Evolutionary conservation across 1,284 basidiomycete genomes (phyloP).

Genomic region (Trichosporon sp.): DNA sequence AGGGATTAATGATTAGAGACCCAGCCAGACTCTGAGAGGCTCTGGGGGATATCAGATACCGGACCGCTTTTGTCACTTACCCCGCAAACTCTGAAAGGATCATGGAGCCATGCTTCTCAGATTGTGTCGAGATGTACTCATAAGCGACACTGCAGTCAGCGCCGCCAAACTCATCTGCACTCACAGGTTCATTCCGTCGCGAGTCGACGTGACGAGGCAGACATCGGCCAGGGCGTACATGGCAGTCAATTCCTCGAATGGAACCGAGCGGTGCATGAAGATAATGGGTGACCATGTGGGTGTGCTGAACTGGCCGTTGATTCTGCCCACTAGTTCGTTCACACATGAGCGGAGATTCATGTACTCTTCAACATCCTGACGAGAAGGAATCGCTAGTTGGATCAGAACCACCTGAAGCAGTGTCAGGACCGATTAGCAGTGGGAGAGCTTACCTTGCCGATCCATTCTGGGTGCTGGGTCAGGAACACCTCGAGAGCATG

Average conservation of each 20-base stretch:
- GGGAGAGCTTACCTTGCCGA: slow-evolving; percentile 74
- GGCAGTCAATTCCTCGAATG: slow-evolving; percentile 93
- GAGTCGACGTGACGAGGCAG: slow-evolving; percentile 89
- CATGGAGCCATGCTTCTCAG: slow-evolving; percentile 90
- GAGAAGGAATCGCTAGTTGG: slow-evolving; percentile 94
- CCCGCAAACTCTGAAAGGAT: slow-evolving; percentile 98
- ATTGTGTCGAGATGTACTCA: slow-evolving; percentile 96
- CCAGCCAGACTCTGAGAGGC: slow-evolving; percentile 95
- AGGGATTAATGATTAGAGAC: slow-evolving; percentile 91
- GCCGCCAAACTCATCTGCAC: neutral
- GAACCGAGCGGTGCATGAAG: slow-evolving; percentile 93
- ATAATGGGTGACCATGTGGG: slow-evolving; percentile 99
- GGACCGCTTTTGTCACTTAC: neutral
- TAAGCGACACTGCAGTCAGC: slow-evolving; percentile 80
- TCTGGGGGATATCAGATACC: neutral
- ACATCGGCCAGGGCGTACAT: slow-evolving; percentile 96
- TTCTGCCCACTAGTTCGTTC: slow-evolving; percentile 95
- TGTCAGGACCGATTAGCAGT: slow-evolving; percentile 1
- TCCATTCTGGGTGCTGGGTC: slow-evolving; percentile 97
- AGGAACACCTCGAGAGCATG: slow-evolving; percentile 96
- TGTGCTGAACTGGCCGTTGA: slow-evolving; percentile 97
- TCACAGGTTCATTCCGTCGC: slow-evolving; percentile 94
- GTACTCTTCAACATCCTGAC: slow-evolving; percentile 98
- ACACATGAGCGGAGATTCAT: slow-evolving; percentile 95
- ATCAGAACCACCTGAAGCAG: slow-evolving; percentile 81